Percentiles rank a stretch among this genome's conserved stretches.
Conservation (phyloP, 2,329 filamentous ascomycete species). For the Scedosporium aurantiacum region DNA sequence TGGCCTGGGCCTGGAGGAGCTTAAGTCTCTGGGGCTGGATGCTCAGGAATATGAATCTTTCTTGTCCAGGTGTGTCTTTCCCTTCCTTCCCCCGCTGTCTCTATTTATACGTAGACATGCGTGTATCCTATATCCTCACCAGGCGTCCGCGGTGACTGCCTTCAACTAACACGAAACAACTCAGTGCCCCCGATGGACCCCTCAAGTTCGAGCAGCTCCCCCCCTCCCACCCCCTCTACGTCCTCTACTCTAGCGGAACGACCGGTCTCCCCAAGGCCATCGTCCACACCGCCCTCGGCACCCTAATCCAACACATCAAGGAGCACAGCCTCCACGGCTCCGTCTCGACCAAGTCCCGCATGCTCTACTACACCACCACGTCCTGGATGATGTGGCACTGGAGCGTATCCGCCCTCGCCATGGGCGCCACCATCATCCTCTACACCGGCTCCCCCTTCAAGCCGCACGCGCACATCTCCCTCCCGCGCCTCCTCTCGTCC, state of each 20-base stretch:
- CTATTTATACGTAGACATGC: background rate
- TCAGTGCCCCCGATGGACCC: slow-evolving; percentile 27
- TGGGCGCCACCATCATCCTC: slow-evolving; percentile 71
- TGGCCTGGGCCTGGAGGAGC: slow-evolving; percentile 26
- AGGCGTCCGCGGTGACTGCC: background rate
- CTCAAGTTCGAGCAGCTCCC: slow-evolving; percentile 65
- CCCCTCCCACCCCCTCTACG: slow-evolving; percentile 82
- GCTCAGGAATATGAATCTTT: slow-evolving; percentile 35
- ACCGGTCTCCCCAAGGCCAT: slow-evolving; percentile 86
- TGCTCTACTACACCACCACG: slow-evolving; percentile 91
- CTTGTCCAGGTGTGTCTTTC: slow-evolving; percentile 15
- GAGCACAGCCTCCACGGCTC: slow-evolving; percentile 84
- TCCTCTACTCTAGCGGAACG: slow-evolving; percentile 87
- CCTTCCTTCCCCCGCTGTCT: background rate
- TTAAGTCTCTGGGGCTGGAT: slow-evolving; percentile 27
- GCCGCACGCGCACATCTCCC: slow-evolving; percentile 65
- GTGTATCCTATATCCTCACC: background rate
- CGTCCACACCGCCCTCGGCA: slow-evolving; percentile 81
- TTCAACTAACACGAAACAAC: background rate
- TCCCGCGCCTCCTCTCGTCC: slow-evolving; percentile 72
- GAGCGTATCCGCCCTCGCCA: slow-evolving; percentile 76
- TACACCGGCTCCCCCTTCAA: slow-evolving; percentile 91
- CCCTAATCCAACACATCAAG: slow-evolving; percentile 92
- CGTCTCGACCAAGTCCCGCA: slow-evolving; percentile 56
- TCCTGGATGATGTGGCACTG: slow-evolving; percentile 99